A percentile compares a stretch with the other conserved stretches of the same genome.
phyloP scores from a whole-genome alignment of 164 flowering plant species.

The Magnolia changhungtana region DNA sequence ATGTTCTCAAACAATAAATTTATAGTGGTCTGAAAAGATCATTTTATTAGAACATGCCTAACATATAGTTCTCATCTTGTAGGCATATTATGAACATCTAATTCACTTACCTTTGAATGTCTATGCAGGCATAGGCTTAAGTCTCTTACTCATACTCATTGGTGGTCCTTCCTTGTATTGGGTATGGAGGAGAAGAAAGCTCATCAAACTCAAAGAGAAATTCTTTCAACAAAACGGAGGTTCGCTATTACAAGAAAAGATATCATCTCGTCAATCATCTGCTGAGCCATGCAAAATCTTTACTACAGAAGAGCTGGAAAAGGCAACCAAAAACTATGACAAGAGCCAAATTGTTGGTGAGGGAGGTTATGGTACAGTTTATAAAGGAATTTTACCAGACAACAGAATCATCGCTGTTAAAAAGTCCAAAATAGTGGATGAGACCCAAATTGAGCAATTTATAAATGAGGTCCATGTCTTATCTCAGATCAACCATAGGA shows the following conservation, averaged over 20 bases:
- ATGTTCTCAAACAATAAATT: no score
- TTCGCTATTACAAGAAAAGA: constrained; percentile 6
- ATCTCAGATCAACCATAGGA: constrained; percentile 20
- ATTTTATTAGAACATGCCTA: background rate
- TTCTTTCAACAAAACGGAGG: constrained; percentile 13
- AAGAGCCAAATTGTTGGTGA: constrained; percentile 11
- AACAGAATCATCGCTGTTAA: constrained; percentile 17
- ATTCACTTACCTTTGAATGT: background rate
- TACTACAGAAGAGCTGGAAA: constrained; percentile 12
- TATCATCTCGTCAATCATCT: background rate
- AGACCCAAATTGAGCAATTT: constrained; percentile 22
- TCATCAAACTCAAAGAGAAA: constrained; percentile 3
- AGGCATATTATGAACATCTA: no score
- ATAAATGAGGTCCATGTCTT: constrained; percentile 22
- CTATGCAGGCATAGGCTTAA: background rate
- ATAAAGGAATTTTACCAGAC: constrained; percentile 18
- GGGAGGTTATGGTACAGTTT: constrained; percentile 23
- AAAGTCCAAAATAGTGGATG: constrained; percentile 12
- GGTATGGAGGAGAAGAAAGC: constrained; percentile 6
- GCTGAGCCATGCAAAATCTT: constrained; percentile 1
- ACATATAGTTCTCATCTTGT: no score
- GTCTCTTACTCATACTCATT: background rate
- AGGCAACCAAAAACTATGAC: constrained; percentile 16
- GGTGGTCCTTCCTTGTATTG: constrained; percentile 5
- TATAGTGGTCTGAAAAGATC: no score